These are phyloP conservation scores for Ichthyophthirius multifiliis DNA, from an alignment of 169 alveolate genomes.

Conservation along the genomic window DNA sequence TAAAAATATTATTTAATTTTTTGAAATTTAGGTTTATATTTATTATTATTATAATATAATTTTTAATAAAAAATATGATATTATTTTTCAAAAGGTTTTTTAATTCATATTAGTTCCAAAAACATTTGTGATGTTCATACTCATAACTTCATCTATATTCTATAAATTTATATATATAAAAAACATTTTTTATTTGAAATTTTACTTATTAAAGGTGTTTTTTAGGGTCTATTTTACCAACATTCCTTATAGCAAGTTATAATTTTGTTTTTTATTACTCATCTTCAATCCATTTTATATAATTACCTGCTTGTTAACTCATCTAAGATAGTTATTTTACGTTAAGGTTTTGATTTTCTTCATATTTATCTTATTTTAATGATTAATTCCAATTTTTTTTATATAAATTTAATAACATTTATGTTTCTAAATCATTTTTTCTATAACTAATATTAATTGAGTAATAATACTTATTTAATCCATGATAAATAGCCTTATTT, in stretches of 20 bases:
- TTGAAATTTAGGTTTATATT: too few relatives aligned
- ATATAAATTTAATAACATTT: conserved; percentile 96
- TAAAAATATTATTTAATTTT: too few relatives aligned
- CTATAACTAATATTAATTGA: conserved; percentile 97
- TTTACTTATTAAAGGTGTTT: conserved; percentile 56
- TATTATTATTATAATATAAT: too few relatives aligned
- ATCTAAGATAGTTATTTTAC: conserved; percentile 78
- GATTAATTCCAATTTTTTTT: conserved; percentile 96
- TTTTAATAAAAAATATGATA: too few relatives aligned
- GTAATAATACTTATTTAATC: conserved; percentile 96
- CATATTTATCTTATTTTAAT: conserved; percentile 82
- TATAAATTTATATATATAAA: too few relatives aligned
- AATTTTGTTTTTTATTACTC: conserved; percentile 94
- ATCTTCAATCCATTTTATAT: conserved; percentile 93
- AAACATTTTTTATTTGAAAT: too few relatives aligned
- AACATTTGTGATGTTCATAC: too few relatives aligned
- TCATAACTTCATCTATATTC: too few relatives aligned
- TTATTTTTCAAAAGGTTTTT: too few relatives aligned
- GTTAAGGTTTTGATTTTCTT: conserved; percentile 70
- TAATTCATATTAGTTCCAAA: too few relatives aligned
- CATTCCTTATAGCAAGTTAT: conserved; percentile 90
- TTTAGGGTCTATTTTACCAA: conserved; percentile 93
- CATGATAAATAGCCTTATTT: conserved; percentile 91
- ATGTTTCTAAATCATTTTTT: conserved; percentile 94
- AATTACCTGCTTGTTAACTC: conserved; percentile 83